These are phyloP conservation scores for Annulohypoxylon maeteangense DNA, from an alignment of 495 filamentous ascomycete genomes.

Conservation along the genomic window DNA sequence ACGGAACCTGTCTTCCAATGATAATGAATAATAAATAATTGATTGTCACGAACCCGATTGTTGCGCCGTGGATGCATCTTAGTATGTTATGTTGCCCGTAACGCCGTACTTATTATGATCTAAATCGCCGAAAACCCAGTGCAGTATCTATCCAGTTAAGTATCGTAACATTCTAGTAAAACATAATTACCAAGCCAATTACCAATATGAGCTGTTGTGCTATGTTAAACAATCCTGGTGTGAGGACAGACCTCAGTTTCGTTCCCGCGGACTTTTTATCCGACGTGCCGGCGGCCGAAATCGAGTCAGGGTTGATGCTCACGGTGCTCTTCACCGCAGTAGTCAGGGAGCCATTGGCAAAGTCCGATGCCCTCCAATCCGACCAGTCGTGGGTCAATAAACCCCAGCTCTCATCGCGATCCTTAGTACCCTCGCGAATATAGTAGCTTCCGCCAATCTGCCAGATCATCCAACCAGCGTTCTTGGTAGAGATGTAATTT, in stretches of 20 bases:
- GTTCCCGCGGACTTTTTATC: slow-evolving; percentile 20
- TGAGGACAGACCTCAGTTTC: background rate
- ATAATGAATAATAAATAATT: slow-evolving; percentile 2
- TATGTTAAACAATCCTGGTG: no score
- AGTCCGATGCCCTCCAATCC: slow-evolving; percentile 52
- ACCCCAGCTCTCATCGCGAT: slow-evolving; percentile 64
- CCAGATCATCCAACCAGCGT: slow-evolving; percentile 68
- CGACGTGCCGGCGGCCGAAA: slow-evolving; percentile 9
- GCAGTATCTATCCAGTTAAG: background rate
- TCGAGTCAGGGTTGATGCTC: slow-evolving; percentile 26
- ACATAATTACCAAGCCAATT: background rate
- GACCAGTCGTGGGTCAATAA: slow-evolving; percentile 55
- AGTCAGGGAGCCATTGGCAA: slow-evolving; percentile 46
- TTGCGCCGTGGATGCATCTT: background rate
- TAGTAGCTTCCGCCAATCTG: slow-evolving; percentile 67
- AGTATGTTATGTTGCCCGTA: background rate
- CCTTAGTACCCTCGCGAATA: slow-evolving; percentile 58
- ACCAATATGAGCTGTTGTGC: no score
- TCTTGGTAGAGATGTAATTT: slow-evolving; percentile 55
- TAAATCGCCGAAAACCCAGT: background rate
- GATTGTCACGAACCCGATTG: background rate
- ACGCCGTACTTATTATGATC: slow-evolving; percentile 3
- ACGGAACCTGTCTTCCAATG: background rate
- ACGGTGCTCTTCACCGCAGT: slow-evolving; percentile 47
- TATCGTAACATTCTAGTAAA: slow-evolving; percentile 19